Conservation (phyloP, 1,139 yeast species). For the Debaryomycetaceae sp. region DNA sequence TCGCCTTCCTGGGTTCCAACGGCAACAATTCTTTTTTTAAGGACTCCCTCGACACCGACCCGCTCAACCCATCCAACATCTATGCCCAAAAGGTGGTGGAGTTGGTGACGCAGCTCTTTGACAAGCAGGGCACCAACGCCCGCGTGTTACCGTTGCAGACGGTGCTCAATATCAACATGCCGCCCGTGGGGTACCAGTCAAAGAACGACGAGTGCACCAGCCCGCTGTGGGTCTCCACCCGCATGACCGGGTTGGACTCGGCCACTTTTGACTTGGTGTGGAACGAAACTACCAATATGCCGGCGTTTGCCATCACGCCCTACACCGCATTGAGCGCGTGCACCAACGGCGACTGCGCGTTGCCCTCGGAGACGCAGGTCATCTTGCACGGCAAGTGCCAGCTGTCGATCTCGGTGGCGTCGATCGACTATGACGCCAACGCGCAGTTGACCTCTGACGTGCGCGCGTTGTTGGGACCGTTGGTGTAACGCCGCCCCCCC, state of each 20-base stretch:
- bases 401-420: slow-evolving; percentile 34
- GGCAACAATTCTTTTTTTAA: slow-evolving; percentile 39
- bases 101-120: slow-evolving; percentile 29
- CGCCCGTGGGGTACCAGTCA: slow-evolving; percentile 32
- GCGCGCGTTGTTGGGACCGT: slow-evolving; percentile 21
- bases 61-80: slow-evolving; percentile 32
- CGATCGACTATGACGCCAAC: slow-evolving; percentile 41
- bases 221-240: slow-evolving; percentile 33
- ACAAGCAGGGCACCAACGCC: slow-evolving; percentile 25
- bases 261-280: slow-evolving; percentile 25
- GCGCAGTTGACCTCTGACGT: slow-evolving; percentile 22
- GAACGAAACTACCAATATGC: slow-evolving; percentile 24
- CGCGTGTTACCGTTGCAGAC: slow-evolving; percentile 37
- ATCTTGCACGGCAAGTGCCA: slow-evolving; percentile 24
- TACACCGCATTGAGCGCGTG: slow-evolving; percentile 23
- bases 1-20: slow-evolving; percentile 45
- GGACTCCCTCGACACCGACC: slow-evolving; percentile 31
- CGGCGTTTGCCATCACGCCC: slow-evolving; percentile 8
- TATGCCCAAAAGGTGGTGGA: slow-evolving; percentile 29
- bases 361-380: slow-evolving; percentile 31
- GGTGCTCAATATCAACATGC: slow-evolving; percentile 41
- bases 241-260: slow-evolving; percentile 33
- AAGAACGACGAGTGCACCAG: slow-evolving; percentile 25
- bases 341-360: slow-evolving; percentile 30
- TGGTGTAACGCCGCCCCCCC: too few relatives aligned